Conservation (phyloP, 2,329 filamentous ascomycete genomes). For the Chaetomium globosum region DNA sequence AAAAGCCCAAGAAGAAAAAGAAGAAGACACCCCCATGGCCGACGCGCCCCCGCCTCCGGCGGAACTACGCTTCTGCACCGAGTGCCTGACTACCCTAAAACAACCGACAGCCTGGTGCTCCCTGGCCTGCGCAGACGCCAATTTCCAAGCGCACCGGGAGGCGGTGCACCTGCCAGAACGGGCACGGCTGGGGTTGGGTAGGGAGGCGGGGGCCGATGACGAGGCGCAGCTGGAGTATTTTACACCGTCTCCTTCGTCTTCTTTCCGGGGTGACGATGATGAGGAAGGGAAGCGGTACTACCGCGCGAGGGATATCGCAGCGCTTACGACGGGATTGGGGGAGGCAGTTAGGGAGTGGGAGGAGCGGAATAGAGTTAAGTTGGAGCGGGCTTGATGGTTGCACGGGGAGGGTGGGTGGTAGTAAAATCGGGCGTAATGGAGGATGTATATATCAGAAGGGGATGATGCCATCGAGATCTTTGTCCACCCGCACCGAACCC, state of each 20-base stretch:
- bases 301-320: conserved; percentile 33
- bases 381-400: not conserved
- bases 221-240: conserved; percentile 21
- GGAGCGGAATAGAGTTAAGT: conserved; percentile 21
- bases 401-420: not conserved
- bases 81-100: conserved; percentile 40
- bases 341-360: conserved; percentile 35
- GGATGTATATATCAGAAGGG: not conserved
- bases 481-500: not conserved
- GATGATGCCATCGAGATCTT: not conserved
- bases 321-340: conserved; percentile 29
- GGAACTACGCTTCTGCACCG: conserved; percentile 40
- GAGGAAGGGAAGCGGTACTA: conserved; percentile 26
- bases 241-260: not conserved
- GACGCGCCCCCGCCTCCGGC: conserved; percentile 22
- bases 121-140: conserved; percentile 39
- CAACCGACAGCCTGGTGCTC: conserved; percentile 41
- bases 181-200: conserved; percentile 16
- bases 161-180: conserved; percentile 40
- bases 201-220: conserved; percentile 28
- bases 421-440: not conserved
- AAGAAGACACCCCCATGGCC: conserved; percentile 22
- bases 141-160: conserved; percentile 43
- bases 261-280: not conserved
- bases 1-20: not conserved